Conservation (phyloP, 164 flowering plant genomes). For the Aristolochia californica region DNA sequence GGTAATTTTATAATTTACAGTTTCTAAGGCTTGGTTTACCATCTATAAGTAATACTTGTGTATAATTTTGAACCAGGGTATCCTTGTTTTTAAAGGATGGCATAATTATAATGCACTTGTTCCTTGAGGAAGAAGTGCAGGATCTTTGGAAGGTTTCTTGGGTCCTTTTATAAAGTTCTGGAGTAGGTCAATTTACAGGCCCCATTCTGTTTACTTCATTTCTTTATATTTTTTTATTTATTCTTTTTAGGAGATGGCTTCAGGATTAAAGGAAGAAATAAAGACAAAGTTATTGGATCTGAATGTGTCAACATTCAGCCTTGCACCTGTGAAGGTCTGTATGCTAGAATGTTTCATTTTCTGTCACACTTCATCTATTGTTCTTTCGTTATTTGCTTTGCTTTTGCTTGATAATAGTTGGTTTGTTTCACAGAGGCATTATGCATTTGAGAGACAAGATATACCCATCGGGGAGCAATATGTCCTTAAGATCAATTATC, state of each 20-base stretch:
- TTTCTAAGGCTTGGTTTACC: background rate
- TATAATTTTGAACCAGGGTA: too few species aligned
- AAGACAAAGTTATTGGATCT: conserved; percentile 42
- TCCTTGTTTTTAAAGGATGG: too few species aligned
- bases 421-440: conserved; percentile 50
- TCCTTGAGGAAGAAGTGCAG: too few species aligned
- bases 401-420: background rate
- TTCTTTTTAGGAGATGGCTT: conserved; percentile 61
- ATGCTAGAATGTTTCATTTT: background rate
- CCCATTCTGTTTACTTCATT: background rate
- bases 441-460: conserved; percentile 84
- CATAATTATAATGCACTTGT: too few species aligned
- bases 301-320: conserved; percentile 70
- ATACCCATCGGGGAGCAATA: conserved; percentile 75
- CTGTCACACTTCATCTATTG: background rate
- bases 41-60: background rate
- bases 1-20: conserved; percentile 23
- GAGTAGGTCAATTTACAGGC: too few species aligned
- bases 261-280: conserved; percentile 64
- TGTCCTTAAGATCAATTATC: conserved; percentile 81
- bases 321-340: conserved; percentile 89
- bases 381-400: background rate
- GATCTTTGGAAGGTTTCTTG: too few species aligned
- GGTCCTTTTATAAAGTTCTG: too few species aligned
- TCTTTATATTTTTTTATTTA: background rate